Conservation (phyloP, 768 basidiomycete species). For the Leccinum incarnatum region DNA sequence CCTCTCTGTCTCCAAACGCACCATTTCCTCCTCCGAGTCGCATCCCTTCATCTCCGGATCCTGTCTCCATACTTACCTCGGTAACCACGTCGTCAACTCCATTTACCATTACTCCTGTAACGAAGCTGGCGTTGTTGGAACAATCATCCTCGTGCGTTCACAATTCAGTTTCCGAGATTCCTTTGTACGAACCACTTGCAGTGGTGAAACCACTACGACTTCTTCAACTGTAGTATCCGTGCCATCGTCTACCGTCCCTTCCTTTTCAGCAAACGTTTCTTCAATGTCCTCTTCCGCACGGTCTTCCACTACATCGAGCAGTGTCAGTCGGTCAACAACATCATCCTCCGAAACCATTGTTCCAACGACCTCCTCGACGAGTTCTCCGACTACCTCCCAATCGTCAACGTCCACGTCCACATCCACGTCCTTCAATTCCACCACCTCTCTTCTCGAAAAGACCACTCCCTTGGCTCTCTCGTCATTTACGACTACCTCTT, state of each 20-base stretch:
- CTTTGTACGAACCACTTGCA: slow-evolving; percentile 18
- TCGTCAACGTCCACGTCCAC: slow-evolving; percentile 8
- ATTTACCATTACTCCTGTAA: slow-evolving; percentile 11
- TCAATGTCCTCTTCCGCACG: slow-evolving; percentile 14
- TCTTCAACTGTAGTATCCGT: slow-evolving; percentile 10
- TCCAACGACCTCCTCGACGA: slow-evolving; percentile 6
- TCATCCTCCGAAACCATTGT: slow-evolving; percentile 8
- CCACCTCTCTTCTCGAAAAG: slow-evolving; percentile 3
- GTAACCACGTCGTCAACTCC: slow-evolving; percentile 19
- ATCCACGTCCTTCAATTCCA: slow-evolving; percentile 2
- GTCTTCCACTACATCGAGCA: slow-evolving; percentile 16
- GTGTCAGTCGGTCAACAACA: slow-evolving; percentile 17
- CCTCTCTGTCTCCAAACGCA: slow-evolving; percentile 10
- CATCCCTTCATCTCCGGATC: slow-evolving; percentile 10
- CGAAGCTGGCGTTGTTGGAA: slow-evolving; percentile 10
- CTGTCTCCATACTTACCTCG: slow-evolving; percentile 23
- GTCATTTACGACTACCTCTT: slow-evolving; percentile 9
- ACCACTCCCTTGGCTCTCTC: slow-evolving; percentile 15
- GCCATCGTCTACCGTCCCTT: slow-evolving; percentile 4
- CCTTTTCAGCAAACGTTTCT: slow-evolving; percentile 7
- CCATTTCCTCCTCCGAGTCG: slow-evolving; percentile 6
- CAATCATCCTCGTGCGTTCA: slow-evolving; percentile 26
- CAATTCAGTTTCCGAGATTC: slow-evolving; percentile 1
- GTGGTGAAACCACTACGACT: slow-evolving; percentile 14
- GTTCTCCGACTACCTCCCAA: slow-evolving; percentile 13